Evolutionary conservation across 2,329 filamentous ascomycete species (phyloP), one percentile per base, ranked within the genome.

Genomic region (Microdochium bolleyi): DNA sequence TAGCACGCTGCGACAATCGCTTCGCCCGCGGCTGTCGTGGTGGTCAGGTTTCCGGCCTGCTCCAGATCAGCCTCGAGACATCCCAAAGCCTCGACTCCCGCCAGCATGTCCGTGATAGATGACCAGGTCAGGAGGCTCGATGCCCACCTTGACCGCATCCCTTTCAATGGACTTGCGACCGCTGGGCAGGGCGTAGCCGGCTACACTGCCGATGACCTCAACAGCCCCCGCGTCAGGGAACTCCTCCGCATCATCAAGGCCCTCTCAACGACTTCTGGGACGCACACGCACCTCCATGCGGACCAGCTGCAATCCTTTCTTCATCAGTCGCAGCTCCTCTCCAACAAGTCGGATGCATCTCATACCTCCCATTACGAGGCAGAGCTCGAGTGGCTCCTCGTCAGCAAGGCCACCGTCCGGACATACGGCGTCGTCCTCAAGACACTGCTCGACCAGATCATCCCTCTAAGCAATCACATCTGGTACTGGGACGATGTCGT

Each of bases 401-500:
- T 95, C 27, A 89, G 88, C 69, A 99, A 97, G 68, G 92, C 92
- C 3, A 89, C 92, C 0, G 83, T 92, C n/a, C 92, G 96, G 64
- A 85, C 87, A 1, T 95, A 96, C 63, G 92, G 92, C 3, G 73
- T 89, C 49, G 79, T 95, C 41, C 74, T 96, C 59, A 84, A 85
- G 60, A 84, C 82, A 0, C 77, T 97, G 3, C 71, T 96, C 11
- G 87, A 92, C 52, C 87, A 94, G 61, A 95, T 91, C 11, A 84
- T 92, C 11, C 86, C 87, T 0, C 70, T 99, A 19, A 88, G 84
- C 61, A 85, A 96, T 58, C 91, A 96, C 60, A 85, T 96, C 24
- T 92, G 87, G 83, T 97, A 97, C 67, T 99, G 94, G 94, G 89
- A 96, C 63, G 88, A 94, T 59, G 80, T 96, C 2, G 72, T 96